A percentile compares a stretch with the other conserved stretches of the same genome.
These are phyloP conservation scores for Trichophyton mentagrophytes DNA, from an alignment of 2,329 filamentous ascomycete genomes.

Conservation along the genomic window DNA sequence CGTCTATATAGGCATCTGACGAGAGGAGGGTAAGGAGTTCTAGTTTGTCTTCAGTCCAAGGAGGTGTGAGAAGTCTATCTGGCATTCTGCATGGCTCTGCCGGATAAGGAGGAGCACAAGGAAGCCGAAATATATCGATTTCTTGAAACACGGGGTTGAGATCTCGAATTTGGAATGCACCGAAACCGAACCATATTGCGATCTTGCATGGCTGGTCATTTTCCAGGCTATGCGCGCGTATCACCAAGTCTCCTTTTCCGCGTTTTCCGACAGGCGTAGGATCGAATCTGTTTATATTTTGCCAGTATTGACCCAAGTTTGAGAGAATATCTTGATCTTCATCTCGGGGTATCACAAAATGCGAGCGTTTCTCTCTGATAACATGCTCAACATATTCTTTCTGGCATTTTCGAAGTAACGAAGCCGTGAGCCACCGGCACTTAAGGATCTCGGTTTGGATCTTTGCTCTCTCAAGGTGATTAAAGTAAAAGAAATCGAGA, in stretches of 20 bases:
- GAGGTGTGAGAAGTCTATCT: slow-evolving; percentile 25
- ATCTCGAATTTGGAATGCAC: slow-evolving; percentile 24
- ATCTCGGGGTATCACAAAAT: slow-evolving; percentile 19
- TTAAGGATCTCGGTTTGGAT: slow-evolving; percentile 27
- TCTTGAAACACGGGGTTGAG: slow-evolving; percentile 19
- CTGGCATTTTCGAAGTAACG: slow-evolving; percentile 29
- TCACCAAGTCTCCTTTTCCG: slow-evolving; percentile 23
- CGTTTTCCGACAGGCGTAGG: slow-evolving; percentile 16
- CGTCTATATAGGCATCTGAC: slow-evolving; percentile 27
- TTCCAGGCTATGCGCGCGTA: slow-evolving; percentile 14
- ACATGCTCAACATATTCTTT: slow-evolving; percentile 26
- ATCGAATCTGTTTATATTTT: slow-evolving; percentile 16
- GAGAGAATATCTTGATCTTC: slow-evolving; percentile 16
- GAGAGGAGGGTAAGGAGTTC: slow-evolving; percentile 28
- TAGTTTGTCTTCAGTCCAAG: slow-evolving; percentile 30
- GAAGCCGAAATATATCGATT: slow-evolving; percentile 26
- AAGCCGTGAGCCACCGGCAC: slow-evolving; percentile 31
- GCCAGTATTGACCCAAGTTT: slow-evolving; percentile 18
- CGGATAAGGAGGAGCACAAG: slow-evolving; percentile 15
- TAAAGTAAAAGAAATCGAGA: slow-evolving; percentile 24
- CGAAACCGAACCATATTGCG: slow-evolving; percentile 28
- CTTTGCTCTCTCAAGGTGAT: slow-evolving; percentile 17
- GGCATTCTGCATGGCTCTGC: slow-evolving; percentile 25
- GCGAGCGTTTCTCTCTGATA: slow-evolving; percentile 19
- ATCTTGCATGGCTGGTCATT: slow-evolving; percentile 18